Conservation (phyloP, 768 basidiomycete species). For the Russula foetens region DNA sequence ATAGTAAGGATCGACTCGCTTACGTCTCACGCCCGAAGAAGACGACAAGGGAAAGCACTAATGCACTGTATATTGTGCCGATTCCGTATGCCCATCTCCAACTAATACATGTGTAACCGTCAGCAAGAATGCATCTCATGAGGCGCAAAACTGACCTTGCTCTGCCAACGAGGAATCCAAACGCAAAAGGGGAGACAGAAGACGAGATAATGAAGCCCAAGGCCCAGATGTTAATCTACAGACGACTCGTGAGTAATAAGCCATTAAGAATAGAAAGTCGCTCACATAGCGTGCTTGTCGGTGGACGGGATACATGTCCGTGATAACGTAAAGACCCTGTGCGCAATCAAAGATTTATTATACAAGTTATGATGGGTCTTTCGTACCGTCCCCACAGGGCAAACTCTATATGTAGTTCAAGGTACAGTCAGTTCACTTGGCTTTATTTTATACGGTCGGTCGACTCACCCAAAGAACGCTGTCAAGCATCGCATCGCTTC, state of each 20-base stretch:
- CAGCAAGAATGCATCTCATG: neutral
- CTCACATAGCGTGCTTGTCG: slow-evolving; percentile 54
- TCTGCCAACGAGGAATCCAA: slow-evolving; percentile 59
- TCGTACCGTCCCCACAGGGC: slow-evolving; percentile 49
- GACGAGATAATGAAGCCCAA: slow-evolving; percentile 65
- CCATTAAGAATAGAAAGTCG: neutral
- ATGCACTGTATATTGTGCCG: slow-evolving; percentile 48
- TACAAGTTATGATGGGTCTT: neutral
- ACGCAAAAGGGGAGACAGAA: slow-evolving; percentile 55
- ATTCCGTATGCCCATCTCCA: slow-evolving; percentile 67
- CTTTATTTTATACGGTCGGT: neutral
- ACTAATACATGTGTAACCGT: slow-evolving; percentile 19
- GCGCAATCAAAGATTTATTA: neutral
- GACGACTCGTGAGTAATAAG: neutral
- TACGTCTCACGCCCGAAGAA: slow-evolving; percentile 64
- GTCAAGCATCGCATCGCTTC: slow-evolving; percentile 52
- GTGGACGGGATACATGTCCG: slow-evolving; percentile 63
- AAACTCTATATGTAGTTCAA: slow-evolving; percentile 30
- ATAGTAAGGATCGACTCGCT: slow-evolving; percentile 15
- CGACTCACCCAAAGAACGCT: slow-evolving; percentile 45
- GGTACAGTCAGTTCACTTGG: neutral
- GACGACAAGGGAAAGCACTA: slow-evolving; percentile 48
- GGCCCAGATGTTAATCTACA: slow-evolving; percentile 59
- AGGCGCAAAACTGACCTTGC: slow-evolving; percentile 28
- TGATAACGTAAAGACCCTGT: slow-evolving; percentile 52